phyloP scores from a whole-genome alignment of 345 rosid species.

The Hirschfeldia incana region DNA sequence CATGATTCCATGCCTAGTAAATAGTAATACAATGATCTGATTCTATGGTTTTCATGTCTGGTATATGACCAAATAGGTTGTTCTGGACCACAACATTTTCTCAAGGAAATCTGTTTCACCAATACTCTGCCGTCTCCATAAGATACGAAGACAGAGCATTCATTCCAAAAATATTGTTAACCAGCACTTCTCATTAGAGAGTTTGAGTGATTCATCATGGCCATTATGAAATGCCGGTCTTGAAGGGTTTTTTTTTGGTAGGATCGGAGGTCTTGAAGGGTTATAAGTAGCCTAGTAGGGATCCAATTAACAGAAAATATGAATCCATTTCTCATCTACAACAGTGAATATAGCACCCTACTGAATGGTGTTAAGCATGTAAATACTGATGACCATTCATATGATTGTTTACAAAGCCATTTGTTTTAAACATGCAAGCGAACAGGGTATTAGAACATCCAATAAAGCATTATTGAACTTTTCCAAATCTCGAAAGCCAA shows the following conservation, averaged over 20 bases:
- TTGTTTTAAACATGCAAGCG: background rate
- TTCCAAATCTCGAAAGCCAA: background rate
- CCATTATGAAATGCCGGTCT: too few relatives aligned
- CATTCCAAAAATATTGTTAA: background rate
- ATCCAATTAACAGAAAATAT: background rate
- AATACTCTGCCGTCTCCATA: background rate
- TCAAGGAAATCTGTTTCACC: background rate
- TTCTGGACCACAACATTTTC: background rate
- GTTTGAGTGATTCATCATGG: too few relatives aligned
- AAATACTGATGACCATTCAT: background rate
- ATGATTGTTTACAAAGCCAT: background rate
- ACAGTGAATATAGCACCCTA: too few relatives aligned
- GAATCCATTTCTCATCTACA: background rate
- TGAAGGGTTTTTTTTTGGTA: too few relatives aligned
- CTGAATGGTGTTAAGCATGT: background rate
- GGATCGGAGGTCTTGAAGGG: too few relatives aligned
- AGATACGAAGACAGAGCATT: background rate
- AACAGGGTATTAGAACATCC: background rate
- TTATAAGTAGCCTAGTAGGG: too few relatives aligned
- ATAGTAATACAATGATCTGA: too few relatives aligned
- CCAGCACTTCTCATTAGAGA: background rate
- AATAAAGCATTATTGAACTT: background rate
- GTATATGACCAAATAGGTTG: background rate
- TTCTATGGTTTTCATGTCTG: too few relatives aligned
- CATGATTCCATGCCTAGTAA: background rate